phyloP scores from a whole-genome alignment of 2,329 filamentous ascomycete species.

The Neofusicoccum ribis region DNA sequence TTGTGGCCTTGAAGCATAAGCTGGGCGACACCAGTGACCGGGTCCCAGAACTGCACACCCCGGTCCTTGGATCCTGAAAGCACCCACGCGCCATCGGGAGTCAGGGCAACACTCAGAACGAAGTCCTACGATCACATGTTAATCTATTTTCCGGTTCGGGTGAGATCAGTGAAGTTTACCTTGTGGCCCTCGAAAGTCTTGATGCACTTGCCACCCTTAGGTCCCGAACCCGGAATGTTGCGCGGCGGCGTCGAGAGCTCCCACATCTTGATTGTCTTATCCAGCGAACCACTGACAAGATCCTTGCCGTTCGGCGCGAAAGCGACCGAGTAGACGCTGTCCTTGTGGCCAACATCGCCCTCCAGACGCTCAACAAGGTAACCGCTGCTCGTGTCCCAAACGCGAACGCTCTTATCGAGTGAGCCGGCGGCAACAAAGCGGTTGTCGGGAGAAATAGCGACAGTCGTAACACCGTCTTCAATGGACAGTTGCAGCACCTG shows the following conservation, averaged over 20 bases:
- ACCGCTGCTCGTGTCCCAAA: slow-evolving; percentile 89
- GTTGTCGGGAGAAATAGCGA: slow-evolving; percentile 94
- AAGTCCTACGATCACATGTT: slow-evolving; percentile 68
- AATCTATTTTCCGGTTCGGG: not conserved
- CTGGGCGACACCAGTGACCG: slow-evolving; percentile 86
- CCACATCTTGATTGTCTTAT: slow-evolving; percentile 99
- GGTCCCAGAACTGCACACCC: slow-evolving; percentile 98
- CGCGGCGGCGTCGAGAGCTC: slow-evolving; percentile 75
- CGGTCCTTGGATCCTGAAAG: slow-evolving; percentile 96
- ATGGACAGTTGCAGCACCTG: slow-evolving; percentile 86
- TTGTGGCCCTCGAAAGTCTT: slow-evolving; percentile 97
- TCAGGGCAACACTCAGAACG: slow-evolving; percentile 91
- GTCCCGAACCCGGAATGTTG: slow-evolving; percentile 63
- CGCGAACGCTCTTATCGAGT: slow-evolving; percentile 94
- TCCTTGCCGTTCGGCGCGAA: slow-evolving; percentile 93
- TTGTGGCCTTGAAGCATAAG: slow-evolving; percentile 99
- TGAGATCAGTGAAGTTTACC: slow-evolving; percentile 51
- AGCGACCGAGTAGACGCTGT: slow-evolving; percentile 93
- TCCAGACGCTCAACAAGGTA: slow-evolving; percentile 89
- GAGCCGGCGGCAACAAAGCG: slow-evolving; percentile 93
- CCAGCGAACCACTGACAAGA: slow-evolving; percentile 89
- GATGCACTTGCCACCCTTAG: slow-evolving; percentile 88
- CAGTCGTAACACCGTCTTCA: slow-evolving; percentile 95
- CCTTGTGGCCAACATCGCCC: slow-evolving; percentile 90
- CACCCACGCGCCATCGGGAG: slow-evolving; percentile 92